Base-by-base conservation (phyloP, 768 basidiomycete genomes). In the Pleurotus sapidus region DNA sequence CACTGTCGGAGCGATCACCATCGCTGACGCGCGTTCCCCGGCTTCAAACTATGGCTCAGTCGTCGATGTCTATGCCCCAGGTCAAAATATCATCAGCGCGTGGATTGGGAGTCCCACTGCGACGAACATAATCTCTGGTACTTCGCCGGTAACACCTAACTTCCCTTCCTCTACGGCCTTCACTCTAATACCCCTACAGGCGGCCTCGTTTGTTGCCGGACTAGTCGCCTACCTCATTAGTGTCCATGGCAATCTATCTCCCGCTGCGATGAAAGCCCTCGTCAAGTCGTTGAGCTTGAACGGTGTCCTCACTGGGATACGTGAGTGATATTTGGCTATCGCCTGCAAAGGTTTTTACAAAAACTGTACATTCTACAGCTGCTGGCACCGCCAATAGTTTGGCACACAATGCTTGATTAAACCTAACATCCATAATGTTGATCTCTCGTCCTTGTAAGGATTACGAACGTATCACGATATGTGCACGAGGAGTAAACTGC, bases 1-100 rank as follows among this genome's bases (percentile, higher is more conserved):
- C 57, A 77, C 77, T 18, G 72, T 79, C 42, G 77, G 73, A 39
- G 74, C 76, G 8, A 66, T 60, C 20, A 68, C 63, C 38, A 76
- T 78, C 62, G 59, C 58, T 2, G 76, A 75, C 48, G 61, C 61
- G 4, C 64, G 71, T 7, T 67, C 72, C 27, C 65, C 57, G 3
- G 74, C 69, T 69, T 77, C 75, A 46, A 77, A 78, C 67, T 76
- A 63, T 49, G 77, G 77, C 18, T n/a, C 65, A 9, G 60, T 68
- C 46, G 71, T 79, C 56, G 71, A 77, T 57, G 56, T 78, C 60
- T 75, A 74, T 56, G 77, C 76, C 4, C 76, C 77, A 20, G 77
- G 77, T 14, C 49, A 56, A 9, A 61, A 65, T 45, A 62, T 77
- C 46, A 69, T 67, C 46, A 67, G 65, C 56, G 50, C 71, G 8